Conservation (phyloP, 495 filamentous ascomycete genomes). For the Penicillium nucicola region DNA sequence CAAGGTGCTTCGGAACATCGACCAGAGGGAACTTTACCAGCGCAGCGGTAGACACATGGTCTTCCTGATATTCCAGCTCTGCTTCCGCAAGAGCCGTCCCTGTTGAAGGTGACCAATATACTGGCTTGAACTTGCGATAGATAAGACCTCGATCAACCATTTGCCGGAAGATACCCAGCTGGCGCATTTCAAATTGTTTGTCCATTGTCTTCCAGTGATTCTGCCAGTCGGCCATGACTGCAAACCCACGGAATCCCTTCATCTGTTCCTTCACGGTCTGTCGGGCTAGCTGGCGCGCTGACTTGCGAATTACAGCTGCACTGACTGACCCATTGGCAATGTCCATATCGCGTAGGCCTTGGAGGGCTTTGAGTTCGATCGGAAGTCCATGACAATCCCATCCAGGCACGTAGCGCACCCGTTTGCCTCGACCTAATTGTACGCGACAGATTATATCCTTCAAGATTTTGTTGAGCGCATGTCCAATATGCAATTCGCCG, state of each 20-base stretch:
- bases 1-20: constrained; percentile 45
- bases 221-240: constrained; percentile 94
- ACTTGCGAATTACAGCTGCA: constrained; percentile 54
- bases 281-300: constrained; percentile 71
- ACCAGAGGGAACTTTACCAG: constrained; percentile 76
- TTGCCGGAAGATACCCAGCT: constrained; percentile 78
- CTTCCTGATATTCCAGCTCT: constrained; percentile 89
- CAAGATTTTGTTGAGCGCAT: constrained; percentile 95
- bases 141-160: constrained; percentile 85
- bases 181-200: constrained; percentile 76
- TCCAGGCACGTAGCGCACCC: constrained; percentile 84
- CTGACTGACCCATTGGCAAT: constrained; percentile 19
- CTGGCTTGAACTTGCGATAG: constrained; percentile 84
- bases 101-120: constrained; percentile 94
- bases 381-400: constrained; percentile 99
- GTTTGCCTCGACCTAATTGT: constrained; percentile 72
- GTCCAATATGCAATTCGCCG: constrained; percentile 89
- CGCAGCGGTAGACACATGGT: constrained; percentile 75
- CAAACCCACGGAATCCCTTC: constrained; percentile 76
- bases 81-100: constrained; percentile 91
- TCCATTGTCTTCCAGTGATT: constrained; percentile 91
- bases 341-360: constrained; percentile 40
- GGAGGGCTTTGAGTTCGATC: constrained; percentile 96
- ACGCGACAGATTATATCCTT: constrained; percentile 90
- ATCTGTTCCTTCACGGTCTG: constrained; percentile 78